Conservation (phyloP, 345 rosid genomes). For the Garcia nutans region DNA sequence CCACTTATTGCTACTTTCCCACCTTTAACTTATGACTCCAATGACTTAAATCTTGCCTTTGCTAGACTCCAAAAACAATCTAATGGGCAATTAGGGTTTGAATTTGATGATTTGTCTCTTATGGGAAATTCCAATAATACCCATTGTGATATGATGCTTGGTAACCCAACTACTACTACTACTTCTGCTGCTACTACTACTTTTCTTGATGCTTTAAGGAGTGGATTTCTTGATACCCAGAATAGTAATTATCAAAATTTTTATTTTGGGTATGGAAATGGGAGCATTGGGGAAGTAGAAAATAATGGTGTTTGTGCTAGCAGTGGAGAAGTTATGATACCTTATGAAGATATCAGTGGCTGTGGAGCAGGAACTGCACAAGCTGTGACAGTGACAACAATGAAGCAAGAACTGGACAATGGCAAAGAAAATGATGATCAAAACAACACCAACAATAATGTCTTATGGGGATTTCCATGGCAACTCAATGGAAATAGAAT, state of each 20-base stretch:
- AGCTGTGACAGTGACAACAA: constrained; percentile 47
- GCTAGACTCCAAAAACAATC: constrained; percentile 61
- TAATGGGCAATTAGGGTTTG: constrained; percentile 54
- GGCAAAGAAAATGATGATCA: constrained; percentile 37
- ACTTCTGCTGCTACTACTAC: constrained; percentile 8
- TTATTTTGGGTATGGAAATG: constrained; percentile 49
- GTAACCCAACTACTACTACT: constrained; percentile 4
- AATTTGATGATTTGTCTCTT: constrained; percentile 39
- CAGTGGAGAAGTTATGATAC: constrained; percentile 36
- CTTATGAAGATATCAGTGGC: constrained; percentile 35
- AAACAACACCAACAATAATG: constrained; percentile 17
- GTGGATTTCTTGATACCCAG: constrained; percentile 47
- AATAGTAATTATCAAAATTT: constrained; percentile 35
- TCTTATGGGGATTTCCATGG: constrained; percentile 74
- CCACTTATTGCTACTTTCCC: constrained; percentile 40
- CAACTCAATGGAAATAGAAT: constrained; percentile 47
- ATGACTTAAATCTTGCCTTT: constrained; percentile 74
- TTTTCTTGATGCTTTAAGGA: constrained; percentile 19
- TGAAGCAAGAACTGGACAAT: constrained; percentile 57
- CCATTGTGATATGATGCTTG: constrained; percentile 31
- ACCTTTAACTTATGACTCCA: constrained; percentile 50
- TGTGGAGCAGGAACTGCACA: constrained; percentile 28
- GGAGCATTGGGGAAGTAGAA: constrained; percentile 33
- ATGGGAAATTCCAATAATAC: constrained; percentile 40
- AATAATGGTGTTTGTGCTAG: constrained; percentile 19